Base-by-base conservation (phyloP, 768 basidiomycete species). In the Phylloporus sp. region DNA sequence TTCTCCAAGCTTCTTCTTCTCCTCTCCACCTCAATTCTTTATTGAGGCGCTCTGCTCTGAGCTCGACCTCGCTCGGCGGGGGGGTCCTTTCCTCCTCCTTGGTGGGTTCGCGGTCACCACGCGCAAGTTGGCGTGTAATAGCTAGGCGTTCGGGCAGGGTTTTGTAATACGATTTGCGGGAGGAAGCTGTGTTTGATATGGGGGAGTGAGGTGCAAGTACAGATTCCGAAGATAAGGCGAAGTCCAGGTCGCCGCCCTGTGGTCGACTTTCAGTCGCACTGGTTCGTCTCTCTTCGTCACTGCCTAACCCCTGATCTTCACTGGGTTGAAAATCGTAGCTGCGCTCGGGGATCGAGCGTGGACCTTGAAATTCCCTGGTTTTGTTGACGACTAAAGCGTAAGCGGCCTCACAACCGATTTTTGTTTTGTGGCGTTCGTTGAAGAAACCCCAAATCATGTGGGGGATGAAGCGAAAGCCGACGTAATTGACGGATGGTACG, bases 401-500 rank as follows among this genome's bases (percentile, higher is more conserved):
- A 0, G 85, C 93, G 10, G 85, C 85, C 54, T 94, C 82, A 9
- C 87, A 84, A 26, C 95, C 95, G 11, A 78, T 66, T 6, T 69
- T 77, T n/a, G 91, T 90, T 59, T 86, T 82, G 38, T 80, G 70
- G 8, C 92, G 82, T 62, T 88, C 84, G 62, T 91, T 93, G 72
- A 96, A 97, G 68, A 92, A 92, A 53, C 82, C 88, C 80, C 82
- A 85, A 38, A 95, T 78, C 91, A 95, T 94, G 56, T 78, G 68
- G 11, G 93, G 93, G 46, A 95, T 82, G 59, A 89, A 87, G 23
- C 75, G 77, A 60, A 94, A 77, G 7, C 93, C 93, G 42, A 95
- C 74, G 54, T 84, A 76, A 58, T 91, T 80, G 31, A 76, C 74
- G 64, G 82, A 90, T 11, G 82, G 74, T 24, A 91, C 80, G 34